Evolutionary conservation across 805 yeast genomes (phyloP).

Genomic region (Candida piceae): DNA sequence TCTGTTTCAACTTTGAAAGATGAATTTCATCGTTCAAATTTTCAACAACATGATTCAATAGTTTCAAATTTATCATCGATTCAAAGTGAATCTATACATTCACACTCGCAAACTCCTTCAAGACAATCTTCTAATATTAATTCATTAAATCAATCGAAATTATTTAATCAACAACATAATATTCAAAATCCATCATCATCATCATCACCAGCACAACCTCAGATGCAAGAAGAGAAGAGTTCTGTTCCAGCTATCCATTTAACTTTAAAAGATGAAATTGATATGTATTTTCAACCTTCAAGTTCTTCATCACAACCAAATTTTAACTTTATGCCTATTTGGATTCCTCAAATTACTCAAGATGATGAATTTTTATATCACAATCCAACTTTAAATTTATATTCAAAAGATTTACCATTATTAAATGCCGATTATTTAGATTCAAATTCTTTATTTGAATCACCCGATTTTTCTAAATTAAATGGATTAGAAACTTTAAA

Average conservation of each 20-base stretch:
- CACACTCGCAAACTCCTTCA: conserved; percentile 3
- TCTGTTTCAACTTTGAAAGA: conserved; percentile 13
- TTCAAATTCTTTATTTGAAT: conserved; percentile 28
- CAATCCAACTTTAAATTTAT: conserved; percentile 54
- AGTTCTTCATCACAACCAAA: conserved; percentile 19
- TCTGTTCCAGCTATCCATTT: conserved; percentile 14
- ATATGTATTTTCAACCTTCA: conserved; percentile 20
- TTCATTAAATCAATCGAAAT: neutral
- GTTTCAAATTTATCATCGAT: conserved; percentile 8
- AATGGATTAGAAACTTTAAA: conserved; percentile 22
- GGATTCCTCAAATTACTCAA: conserved; percentile 59
- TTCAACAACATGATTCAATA: conserved; percentile 6
- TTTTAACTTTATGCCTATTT: conserved; percentile 37
- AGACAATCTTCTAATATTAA: conserved; percentile 2
- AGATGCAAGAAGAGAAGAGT: conserved; percentile 2
- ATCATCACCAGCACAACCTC: conserved; percentile 2
- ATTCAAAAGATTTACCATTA: conserved; percentile 55
- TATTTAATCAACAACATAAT: conserved; percentile 2
- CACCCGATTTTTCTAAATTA: conserved; percentile 20
- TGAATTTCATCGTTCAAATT: conserved; percentile 1
- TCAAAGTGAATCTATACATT: conserved; percentile 1
- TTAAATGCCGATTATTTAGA: conserved; percentile 34
- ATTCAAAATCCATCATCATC: no score
- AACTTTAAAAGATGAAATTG: conserved; percentile 24
- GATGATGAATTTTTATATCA: conserved; percentile 54